Percentiles rank a stretch among this genome's conserved stretches.
Conservation (phyloP, 208 protist species). For the Crithidia acanthocephali region DNA sequence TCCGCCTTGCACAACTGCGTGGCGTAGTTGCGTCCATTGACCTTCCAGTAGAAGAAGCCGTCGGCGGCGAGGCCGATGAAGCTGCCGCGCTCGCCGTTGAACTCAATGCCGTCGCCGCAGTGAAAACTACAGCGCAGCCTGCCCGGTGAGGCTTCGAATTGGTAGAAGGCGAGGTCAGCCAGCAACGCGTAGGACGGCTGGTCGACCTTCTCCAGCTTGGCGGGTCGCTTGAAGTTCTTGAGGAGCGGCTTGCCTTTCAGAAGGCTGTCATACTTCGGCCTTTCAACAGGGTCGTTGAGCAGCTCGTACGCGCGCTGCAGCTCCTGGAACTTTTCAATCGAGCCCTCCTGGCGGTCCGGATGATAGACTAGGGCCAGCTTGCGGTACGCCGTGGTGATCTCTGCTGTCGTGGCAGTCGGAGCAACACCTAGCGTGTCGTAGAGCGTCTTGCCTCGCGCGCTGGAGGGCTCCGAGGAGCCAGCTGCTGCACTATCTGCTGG, state of each 20-base stretch:
- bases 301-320: slow-evolving; percentile 97
- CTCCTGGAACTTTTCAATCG: slow-evolving; percentile 73
- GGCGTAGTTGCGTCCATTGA: slow-evolving; percentile 58
- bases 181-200: slow-evolving; percentile 61
- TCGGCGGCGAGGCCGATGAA: slow-evolving; percentile 84
- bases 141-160: slow-evolving; percentile 75
- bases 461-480: background rate
- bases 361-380: slow-evolving; percentile 81
- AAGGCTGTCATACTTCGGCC: slow-evolving; percentile 93
- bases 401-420: slow-evolving; percentile 59
- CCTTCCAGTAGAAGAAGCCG: slow-evolving; percentile 76
- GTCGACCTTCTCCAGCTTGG: slow-evolving; percentile 39
- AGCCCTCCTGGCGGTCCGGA: slow-evolving; percentile 82
- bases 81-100: slow-evolving; percentile 51
- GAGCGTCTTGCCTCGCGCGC: slow-evolving; percentile 28
- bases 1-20: slow-evolving; percentile 61
- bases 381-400: slow-evolving; percentile 88
- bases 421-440: slow-evolving; percentile 83
- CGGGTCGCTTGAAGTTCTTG: slow-evolving; percentile 64
- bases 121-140: slow-evolving; percentile 67
- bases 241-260: slow-evolving; percentile 30
- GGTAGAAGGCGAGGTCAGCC: slow-evolving; percentile 69
- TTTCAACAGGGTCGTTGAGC: slow-evolving; percentile 90
- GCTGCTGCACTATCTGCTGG: background rate
- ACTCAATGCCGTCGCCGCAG: slow-evolving; percentile 82